Conservation (phyloP, 1,284 basidiomycete genomes). For the Microbotryum saponariae region DNA sequence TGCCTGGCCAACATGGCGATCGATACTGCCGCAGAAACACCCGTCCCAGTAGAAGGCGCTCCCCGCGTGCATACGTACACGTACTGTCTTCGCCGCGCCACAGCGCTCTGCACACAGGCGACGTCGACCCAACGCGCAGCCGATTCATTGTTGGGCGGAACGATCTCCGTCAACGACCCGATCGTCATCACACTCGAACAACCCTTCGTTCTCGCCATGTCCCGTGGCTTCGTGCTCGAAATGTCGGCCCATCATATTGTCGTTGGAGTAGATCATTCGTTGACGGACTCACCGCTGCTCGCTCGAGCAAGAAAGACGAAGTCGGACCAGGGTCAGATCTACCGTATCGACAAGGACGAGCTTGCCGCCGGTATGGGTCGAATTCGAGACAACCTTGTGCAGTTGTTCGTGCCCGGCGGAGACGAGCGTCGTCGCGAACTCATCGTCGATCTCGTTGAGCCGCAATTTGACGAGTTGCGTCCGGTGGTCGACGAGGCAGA, state of each 20-base stretch:
- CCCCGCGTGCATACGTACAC: conserved; percentile 48
- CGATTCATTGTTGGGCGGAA: conserved; percentile 62
- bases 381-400: conserved; percentile 81
- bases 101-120: conserved; percentile 14
- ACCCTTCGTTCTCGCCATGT: conserved; percentile 71
- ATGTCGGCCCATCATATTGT: conserved; percentile 59
- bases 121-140: conserved; percentile 9
- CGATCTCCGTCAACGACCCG: conserved; percentile 70
- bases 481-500: too few relatives aligned
- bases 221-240: conserved; percentile 71
- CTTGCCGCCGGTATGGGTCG: conserved; percentile 75
- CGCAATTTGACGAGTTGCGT: conserved; percentile 49
- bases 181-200: conserved; percentile 72
- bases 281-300: conserved; percentile 47
- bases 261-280: conserved; percentile 69
- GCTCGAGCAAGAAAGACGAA: not conserved
- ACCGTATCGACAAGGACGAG: conserved; percentile 92
- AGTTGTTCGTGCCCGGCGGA: conserved; percentile 65
- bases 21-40: conserved; percentile 39
- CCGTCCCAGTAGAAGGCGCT: conserved; percentile 44
- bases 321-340: conserved; percentile 46
- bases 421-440: conserved; percentile 60
- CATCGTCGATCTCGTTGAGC: conserved; percentile 71
- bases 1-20: conserved; percentile 72
- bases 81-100: conserved; percentile 52